Conservation (phyloP, 805 yeast genomes). For the Candida corydali region DNA sequence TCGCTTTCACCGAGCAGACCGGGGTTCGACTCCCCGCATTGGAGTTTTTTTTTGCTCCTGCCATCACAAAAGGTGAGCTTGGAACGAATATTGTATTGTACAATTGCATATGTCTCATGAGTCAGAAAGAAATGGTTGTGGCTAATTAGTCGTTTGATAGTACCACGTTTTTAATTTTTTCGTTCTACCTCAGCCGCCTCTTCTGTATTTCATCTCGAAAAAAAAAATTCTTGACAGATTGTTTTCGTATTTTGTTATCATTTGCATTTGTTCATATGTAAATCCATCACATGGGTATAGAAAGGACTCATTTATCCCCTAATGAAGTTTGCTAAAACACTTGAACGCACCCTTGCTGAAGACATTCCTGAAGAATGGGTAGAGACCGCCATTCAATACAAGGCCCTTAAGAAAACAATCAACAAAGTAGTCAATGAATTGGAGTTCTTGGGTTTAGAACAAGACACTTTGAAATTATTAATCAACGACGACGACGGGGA, state of each 20-base stretch:
- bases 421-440: constrained; percentile 63
- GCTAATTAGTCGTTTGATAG: too few species aligned
- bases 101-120: too few species aligned
- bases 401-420: constrained; percentile 64
- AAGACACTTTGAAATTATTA: constrained; percentile 36
- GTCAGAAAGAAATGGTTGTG: too few species aligned
- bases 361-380: constrained; percentile 70
- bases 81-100: too few species aligned
- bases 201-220: too few species aligned
- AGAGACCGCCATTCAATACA: constrained; percentile 66
- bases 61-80: too few species aligned
- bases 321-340: constrained; percentile 76
- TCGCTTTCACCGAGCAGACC: constrained; percentile 41
- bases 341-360: constrained; percentile 57
- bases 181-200: not conserved
- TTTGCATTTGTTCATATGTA: not conserved
- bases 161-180: not conserved
- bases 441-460: constrained; percentile 51
- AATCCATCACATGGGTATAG: too few species aligned
- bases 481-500: constrained; percentile 29
- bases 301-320: not conserved
- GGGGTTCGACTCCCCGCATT: constrained; percentile 89
- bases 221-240: too few species aligned
- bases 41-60: constrained; percentile 39
- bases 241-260: too few species aligned